Evolutionary conservation across 2,329 filamentous ascomycete genomes (phyloP).

Genomic region (Clonostachys sp.): DNA sequence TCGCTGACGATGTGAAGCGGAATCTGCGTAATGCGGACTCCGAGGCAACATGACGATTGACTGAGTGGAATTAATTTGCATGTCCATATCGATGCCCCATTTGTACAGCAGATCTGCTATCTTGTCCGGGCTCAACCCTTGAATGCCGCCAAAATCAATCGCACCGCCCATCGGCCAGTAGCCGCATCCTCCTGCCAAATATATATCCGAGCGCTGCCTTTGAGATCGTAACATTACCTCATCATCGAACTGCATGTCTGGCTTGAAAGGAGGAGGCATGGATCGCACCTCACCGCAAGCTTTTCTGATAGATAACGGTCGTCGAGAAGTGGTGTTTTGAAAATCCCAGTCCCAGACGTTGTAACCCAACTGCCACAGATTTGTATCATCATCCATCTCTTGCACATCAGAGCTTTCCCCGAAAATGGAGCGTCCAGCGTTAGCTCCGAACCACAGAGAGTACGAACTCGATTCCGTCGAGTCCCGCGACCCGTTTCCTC

Average conservation of each 20-base stretch:
- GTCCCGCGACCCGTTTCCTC: background rate
- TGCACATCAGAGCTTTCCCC: background rate
- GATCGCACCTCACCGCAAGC: background rate
- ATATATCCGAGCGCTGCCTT: background rate
- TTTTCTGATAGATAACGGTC: background rate
- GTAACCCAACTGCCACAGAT: background rate
- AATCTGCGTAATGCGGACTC: no score
- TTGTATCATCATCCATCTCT: background rate
- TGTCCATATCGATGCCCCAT: background rate
- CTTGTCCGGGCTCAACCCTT: background rate
- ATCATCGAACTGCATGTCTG: background rate
- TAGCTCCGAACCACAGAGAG: background rate
- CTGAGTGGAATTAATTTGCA: background rate
- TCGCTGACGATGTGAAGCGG: no score
- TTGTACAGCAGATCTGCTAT: background rate
- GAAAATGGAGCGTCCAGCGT: background rate
- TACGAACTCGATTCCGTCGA: background rate
- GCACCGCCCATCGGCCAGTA: background rate
- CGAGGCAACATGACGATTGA: background rate
- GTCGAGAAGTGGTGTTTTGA: background rate
- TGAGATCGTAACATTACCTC: background rate
- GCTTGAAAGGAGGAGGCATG: background rate
- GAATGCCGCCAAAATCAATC: background rate
- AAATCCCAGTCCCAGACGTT: background rate
- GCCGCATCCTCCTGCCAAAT: background rate